phyloP scores from a whole-genome alignment of 345 rosid species.

The Salix suchowensis region DNA sequence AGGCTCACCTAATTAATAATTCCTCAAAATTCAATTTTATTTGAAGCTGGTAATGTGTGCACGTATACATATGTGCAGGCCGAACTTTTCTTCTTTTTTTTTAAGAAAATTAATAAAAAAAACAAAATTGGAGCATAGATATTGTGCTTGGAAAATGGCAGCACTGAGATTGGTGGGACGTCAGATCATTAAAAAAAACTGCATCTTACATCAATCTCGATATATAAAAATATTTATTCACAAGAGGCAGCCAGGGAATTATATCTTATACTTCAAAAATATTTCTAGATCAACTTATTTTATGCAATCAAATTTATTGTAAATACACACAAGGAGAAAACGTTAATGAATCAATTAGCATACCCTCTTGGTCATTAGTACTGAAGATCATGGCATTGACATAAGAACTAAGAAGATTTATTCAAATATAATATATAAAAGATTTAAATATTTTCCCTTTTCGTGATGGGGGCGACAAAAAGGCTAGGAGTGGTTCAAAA shows the following conservation, averaged over 20 bases:
- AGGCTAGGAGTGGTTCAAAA: constrained; percentile 18
- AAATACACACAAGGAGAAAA: too few relatives aligned
- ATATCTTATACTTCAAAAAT: background rate
- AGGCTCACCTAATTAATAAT: too few relatives aligned
- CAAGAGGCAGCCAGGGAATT: background rate
- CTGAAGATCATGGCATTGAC: too few relatives aligned
- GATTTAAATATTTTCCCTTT: background rate
- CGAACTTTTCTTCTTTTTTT: background rate
- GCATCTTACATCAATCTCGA: background rate
- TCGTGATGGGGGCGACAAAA: constrained; percentile 20
- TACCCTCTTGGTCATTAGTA: too few relatives aligned
- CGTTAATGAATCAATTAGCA: background rate
- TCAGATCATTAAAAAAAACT: background rate
- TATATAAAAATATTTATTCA: background rate
- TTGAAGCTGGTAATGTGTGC: background rate
- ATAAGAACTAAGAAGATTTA: background rate
- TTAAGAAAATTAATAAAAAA: too few relatives aligned
- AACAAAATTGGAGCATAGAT: background rate
- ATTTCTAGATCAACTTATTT: background rate
- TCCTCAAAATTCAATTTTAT: too few relatives aligned
- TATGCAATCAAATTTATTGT: background rate
- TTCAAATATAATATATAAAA: background rate
- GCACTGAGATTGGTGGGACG: constrained; percentile 2
- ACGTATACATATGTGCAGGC: background rate
- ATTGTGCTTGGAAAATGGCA: constrained; percentile 20